These are phyloP conservation scores for Candida takata DNA, from an alignment of 805 yeast genomes.

Conservation along the genomic window DNA sequence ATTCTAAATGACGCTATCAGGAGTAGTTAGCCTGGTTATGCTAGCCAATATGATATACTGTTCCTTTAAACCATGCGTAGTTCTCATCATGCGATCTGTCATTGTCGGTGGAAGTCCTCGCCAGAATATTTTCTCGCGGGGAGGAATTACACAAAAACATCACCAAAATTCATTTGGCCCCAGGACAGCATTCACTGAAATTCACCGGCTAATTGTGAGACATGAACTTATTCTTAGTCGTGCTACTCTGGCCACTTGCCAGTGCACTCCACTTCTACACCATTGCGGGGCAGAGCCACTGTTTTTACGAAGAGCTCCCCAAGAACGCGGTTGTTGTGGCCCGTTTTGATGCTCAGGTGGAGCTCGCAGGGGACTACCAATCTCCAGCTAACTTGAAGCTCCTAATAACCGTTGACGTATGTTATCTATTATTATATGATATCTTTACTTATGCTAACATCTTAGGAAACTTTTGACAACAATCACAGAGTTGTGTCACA, in stretches of 20 bases:
- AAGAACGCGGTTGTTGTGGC: constrained; percentile 78
- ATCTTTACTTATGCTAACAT: constrained; percentile 6
- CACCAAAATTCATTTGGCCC: no score
- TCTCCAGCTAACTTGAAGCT: constrained; percentile 51
- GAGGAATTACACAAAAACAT: no score
- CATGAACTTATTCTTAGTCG: neutral
- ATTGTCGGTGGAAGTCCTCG: no score
- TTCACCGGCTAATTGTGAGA: no score
- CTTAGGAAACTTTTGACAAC: constrained; percentile 68
- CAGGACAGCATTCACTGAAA: no score
- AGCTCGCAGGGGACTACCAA: constrained; percentile 40
- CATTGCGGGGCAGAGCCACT: constrained; percentile 65
- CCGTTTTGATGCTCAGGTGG: constrained; percentile 62
- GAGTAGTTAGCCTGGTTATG: no score
- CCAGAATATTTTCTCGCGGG: no score
- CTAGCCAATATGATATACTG: neutral
- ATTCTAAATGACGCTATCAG: no score
- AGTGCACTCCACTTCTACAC: constrained; percentile 63
- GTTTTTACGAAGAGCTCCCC: constrained; percentile 80
- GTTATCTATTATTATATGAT: constrained; percentile 10
- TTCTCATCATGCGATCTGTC: no score
- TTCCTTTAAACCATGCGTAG: no score
- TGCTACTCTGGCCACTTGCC: constrained; percentile 3
- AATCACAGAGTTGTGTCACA: constrained; percentile 73
- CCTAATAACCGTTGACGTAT: constrained; percentile 60